Percentiles rank a stretch among this genome's conserved stretches.
Conservation (phyloP, 2,329 filamentous ascomycete species). For the Diaporthe sp. region DNA sequence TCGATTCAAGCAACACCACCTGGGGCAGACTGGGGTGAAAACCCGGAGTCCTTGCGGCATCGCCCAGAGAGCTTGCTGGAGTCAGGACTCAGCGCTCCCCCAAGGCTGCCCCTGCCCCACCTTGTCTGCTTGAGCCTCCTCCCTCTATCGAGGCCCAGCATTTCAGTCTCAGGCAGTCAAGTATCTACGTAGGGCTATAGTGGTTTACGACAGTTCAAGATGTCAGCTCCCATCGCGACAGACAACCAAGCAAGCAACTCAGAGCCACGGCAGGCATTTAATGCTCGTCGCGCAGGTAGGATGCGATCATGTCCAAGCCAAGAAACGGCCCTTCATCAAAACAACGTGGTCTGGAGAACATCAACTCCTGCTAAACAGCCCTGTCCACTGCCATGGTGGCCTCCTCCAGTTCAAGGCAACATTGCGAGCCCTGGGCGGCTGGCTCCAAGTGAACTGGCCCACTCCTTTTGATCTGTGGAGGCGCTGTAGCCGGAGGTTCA, state of each 20-base stretch:
- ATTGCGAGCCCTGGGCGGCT: background rate
- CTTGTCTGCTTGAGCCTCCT: constrained; percentile 30
- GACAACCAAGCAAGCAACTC: constrained; percentile 17
- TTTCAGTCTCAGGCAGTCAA: constrained; percentile 37
- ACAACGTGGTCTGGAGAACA: constrained; percentile 17
- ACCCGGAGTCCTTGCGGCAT: constrained; percentile 9
- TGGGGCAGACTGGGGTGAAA: constrained; percentile 1
- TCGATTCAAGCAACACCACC: constrained; percentile 23
- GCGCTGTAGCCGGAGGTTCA: background rate
- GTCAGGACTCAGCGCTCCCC: constrained; percentile 23
- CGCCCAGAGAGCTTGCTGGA: background rate
- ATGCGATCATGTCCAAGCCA: background rate
- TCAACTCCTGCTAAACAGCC: constrained; percentile 2
- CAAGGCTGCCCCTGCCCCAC: constrained; percentile 27
- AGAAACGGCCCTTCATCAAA: constrained; percentile 8
- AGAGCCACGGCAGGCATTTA: constrained; percentile 30
- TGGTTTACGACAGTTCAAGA: constrained; percentile 39
- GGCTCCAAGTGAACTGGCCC: background rate
- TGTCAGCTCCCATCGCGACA: constrained; percentile 12
- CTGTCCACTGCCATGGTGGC: background rate
- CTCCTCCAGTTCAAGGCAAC: background rate
- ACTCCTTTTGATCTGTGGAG: background rate
- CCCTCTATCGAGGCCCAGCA: constrained; percentile 23
- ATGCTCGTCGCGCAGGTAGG: constrained; percentile 17
- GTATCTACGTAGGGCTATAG: constrained; percentile 41